phyloP scores from a whole-genome alignment of 768 basidiomycete genomes.

The Galerina marginata region DNA sequence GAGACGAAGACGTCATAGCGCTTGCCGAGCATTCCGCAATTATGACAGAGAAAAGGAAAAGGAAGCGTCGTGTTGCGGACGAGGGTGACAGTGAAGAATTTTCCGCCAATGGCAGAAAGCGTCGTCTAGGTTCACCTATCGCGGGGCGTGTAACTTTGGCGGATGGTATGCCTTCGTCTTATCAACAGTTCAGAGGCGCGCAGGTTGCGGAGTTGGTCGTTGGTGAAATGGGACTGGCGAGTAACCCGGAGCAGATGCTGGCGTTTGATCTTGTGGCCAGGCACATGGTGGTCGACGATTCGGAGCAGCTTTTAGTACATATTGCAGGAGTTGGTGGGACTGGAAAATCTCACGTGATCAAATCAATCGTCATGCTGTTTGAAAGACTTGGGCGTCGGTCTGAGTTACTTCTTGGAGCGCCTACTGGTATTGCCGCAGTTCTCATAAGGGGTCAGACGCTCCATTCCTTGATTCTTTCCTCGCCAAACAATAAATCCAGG shows the following conservation, averaged over 20 bases:
- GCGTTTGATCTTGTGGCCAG: neutral
- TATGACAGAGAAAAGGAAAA: neutral
- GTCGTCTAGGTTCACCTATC: neutral
- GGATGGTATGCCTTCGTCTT: neutral
- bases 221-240: neutral
- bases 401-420: neutral
- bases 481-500: neutral
- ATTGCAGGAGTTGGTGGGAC: slow-evolving; percentile 9
- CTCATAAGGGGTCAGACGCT: neutral
- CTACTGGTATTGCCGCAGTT: neutral
- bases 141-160: neutral
- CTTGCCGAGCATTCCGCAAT: neutral
- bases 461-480: neutral
- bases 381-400: neutral
- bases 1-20: neutral
- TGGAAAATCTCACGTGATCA: slow-evolving; percentile 11
- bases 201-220: neutral
- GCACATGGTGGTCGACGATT: neutral
- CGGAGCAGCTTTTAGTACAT: slow-evolving; percentile 3
- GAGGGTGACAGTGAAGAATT: neutral
- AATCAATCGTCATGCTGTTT: slow-evolving; percentile 5
- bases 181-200: neutral
- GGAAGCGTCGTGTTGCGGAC: neutral
- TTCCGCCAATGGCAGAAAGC: neutral
- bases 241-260: neutral